Conservation (phyloP, 441 rosid species). For the Erodium moschatum region DNA sequence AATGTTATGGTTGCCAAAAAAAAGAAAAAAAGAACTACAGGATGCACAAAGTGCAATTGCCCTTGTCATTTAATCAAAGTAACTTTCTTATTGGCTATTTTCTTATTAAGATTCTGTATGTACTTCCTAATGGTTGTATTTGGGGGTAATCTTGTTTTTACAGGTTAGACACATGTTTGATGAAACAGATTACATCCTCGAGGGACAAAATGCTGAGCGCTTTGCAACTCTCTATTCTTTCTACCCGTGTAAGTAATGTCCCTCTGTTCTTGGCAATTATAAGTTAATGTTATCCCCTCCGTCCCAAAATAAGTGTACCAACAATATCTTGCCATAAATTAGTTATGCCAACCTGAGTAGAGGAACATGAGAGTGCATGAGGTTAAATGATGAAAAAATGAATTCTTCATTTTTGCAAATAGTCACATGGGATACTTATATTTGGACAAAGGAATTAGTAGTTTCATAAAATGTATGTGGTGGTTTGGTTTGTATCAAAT, state of each 20-base stretch:
- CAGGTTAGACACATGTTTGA: slow-evolving; percentile 99
- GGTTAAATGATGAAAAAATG: not conserved
- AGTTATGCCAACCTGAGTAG: not conserved
- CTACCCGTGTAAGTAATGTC: slow-evolving; percentile 40
- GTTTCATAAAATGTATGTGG: not conserved
- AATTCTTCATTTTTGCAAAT: not conserved
- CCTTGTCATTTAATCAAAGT: not conserved
- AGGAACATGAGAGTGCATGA: not conserved
- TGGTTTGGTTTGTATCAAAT: not conserved
- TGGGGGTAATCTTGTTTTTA: slow-evolving; percentile 47
- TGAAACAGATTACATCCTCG: slow-evolving; percentile 81
- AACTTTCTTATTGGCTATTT: slow-evolving; percentile 17
- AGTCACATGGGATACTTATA: not conserved
- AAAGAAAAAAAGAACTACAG: not conserved
- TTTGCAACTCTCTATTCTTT: slow-evolving; percentile 74
- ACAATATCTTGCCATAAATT: not conserved
- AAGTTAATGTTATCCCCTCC: not conserved
- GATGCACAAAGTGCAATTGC: slow-evolving; percentile 1
- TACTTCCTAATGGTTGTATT: slow-evolving; percentile 37
- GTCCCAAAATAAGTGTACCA: not conserved
- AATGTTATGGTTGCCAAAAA: too few relatives aligned
- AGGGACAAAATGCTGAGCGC: slow-evolving; percentile 92
- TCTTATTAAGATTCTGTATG: slow-evolving; percentile 11
- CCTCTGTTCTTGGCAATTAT: not conserved
- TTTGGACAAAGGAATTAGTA: not conserved